Evolutionary conservation across 345 rosid species (phyloP).

Genomic region (Acer yangbiense): DNA sequence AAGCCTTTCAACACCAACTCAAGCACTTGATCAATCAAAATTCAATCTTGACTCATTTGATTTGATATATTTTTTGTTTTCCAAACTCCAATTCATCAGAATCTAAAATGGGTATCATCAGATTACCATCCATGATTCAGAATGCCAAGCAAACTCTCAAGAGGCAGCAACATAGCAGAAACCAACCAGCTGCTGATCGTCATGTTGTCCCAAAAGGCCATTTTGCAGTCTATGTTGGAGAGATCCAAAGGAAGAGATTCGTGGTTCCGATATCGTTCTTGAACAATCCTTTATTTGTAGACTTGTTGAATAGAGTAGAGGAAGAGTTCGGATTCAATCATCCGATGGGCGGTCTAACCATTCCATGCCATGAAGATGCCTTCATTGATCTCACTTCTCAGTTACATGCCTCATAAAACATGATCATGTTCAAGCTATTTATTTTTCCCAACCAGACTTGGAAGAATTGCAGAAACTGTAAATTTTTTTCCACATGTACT

Average conservation of each 20-base stretch:
- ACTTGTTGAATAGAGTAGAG: constrained; percentile 16
- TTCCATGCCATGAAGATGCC: constrained; percentile 34
- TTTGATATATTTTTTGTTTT: neutral
- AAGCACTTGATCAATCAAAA: neutral
- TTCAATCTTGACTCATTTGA: no score
- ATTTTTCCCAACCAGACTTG: neutral
- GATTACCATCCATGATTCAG: constrained; percentile 27
- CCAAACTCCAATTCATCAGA: neutral
- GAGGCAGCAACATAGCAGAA: constrained; percentile 3
- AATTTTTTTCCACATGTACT: no score
- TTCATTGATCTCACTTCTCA: constrained; percentile 33
- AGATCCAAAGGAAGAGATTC: constrained; percentile 38
- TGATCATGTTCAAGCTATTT: neutral
- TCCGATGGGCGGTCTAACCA: constrained; percentile 27
- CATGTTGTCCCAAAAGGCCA: constrained; percentile 44
- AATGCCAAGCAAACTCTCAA: constrained; percentile 34
- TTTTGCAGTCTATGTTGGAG: constrained; percentile 50
- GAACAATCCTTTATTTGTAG: constrained; percentile 46
- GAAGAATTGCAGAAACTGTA: neutral
- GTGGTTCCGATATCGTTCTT: constrained; percentile 44
- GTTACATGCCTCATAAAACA: constrained; percentile 15
- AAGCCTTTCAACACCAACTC: neutral
- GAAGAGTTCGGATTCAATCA: constrained; percentile 36
- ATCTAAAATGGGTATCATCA: constrained; percentile 34
- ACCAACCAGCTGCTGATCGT: neutral